Base-by-base conservation (phyloP, 2,329 filamentous ascomycete species). In the Neospermospora avenae region DNA sequence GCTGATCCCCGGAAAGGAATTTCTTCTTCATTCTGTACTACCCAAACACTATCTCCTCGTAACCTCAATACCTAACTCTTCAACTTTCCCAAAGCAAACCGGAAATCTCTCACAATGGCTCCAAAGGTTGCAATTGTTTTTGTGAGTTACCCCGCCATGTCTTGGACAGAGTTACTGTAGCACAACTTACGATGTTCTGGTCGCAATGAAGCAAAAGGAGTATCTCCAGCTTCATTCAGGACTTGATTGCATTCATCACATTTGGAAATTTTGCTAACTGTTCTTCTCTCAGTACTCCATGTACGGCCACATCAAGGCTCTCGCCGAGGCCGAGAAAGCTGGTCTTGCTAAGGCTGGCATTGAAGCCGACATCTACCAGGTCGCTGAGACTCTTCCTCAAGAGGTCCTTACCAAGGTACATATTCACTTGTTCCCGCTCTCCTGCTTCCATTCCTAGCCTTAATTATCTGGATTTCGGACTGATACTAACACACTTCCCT, bases 91-190 rank as follows among this genome's bases (percentile, higher is more conserved):
- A 56, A 39, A 46, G 34, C 3, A 24, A 45, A 34, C 24, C 24
- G 22, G 28, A 25, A 25, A 62, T 61, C 58, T 16, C 53, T 63
- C 68, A 67, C 37, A 57, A 96, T 96, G 91, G 90, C 90, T 79
- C 90, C 90, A 76, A 96, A 91, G 81, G 84, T 96, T 74, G 92
- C 92, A 70, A 95, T 96, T 78, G 85, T 96, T 75, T 96, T 86
- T 77, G 90, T 93, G 82, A 69, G 89, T 84, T 44, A 61, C 58
- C 41, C 53, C 52, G 64, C 69, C 70, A 68, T 69, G 70, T 66
- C 45, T 22, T 25, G 45, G 54, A 49, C 28, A 39, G 42, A 16
- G 31, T n/a, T 53, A 22, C 41, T 22, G 25, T 44, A 41, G 16
- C 24, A 24, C 20, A 6, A 25, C 6, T n/a, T 8, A 25, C 34